These are phyloP conservation scores for Baeospora myosura DNA, from an alignment of 1,284 basidiomycete genomes.

Conservation along the genomic window DNA sequence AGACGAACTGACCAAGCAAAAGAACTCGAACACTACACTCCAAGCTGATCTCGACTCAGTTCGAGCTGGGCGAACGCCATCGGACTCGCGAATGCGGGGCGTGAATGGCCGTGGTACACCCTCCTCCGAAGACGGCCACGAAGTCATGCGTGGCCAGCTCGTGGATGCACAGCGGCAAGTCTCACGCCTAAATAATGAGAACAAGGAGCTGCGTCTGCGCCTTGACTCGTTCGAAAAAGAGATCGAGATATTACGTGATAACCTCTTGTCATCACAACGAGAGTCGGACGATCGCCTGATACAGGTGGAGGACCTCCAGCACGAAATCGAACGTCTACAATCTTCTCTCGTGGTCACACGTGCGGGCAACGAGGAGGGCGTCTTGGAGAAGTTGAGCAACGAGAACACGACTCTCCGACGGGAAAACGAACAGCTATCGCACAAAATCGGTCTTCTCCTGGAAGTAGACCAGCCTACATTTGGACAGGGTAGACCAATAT, in stretches of 20 bases:
- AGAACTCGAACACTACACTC: slow-evolving; percentile 69
- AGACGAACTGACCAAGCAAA: slow-evolving; percentile 87
- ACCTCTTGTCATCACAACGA: slow-evolving; percentile 62
- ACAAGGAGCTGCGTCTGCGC: slow-evolving; percentile 69
- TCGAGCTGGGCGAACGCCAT: slow-evolving; percentile 51
- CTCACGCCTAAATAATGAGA: slow-evolving; percentile 62
- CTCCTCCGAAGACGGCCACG: slow-evolving; percentile 59
- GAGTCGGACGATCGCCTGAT: slow-evolving; percentile 71
- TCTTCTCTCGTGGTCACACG: slow-evolving; percentile 71
- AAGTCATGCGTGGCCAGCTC: slow-evolving; percentile 60
- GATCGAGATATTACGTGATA: slow-evolving; percentile 65
- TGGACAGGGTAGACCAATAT: slow-evolving; percentile 53
- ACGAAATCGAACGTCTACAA: slow-evolving; percentile 74
- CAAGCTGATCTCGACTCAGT: slow-evolving; percentile 73
- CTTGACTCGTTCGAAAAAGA: slow-evolving; percentile 73
- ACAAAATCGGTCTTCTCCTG: slow-evolving; percentile 80
- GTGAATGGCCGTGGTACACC: slow-evolving; percentile 84
- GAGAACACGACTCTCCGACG: slow-evolving; percentile 72
- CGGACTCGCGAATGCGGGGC: slow-evolving; percentile 51
- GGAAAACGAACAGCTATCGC: slow-evolving; percentile 79
- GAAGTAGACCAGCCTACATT: slow-evolving; percentile 76
- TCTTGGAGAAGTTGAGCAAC: slow-evolving; percentile 67
- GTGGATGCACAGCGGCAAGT: slow-evolving; percentile 66
- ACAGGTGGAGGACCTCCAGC: slow-evolving; percentile 71
- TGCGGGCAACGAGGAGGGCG: slow-evolving; percentile 62